phyloP scores from a whole-genome alignment of 164 flowering plant species.

The Chloranthus sessilifolius region DNA sequence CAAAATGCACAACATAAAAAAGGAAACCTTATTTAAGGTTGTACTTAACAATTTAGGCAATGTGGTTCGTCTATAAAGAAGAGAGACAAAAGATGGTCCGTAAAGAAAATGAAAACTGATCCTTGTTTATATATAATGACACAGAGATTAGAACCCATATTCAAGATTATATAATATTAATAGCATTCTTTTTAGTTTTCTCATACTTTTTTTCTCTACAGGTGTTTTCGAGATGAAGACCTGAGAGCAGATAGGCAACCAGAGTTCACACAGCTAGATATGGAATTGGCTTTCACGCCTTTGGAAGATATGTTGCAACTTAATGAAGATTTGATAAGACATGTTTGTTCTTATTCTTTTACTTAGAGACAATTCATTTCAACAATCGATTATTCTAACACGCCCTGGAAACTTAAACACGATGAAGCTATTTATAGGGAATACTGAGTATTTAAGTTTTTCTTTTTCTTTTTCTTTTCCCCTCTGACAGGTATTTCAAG shows the following conservation, averaged over 20 bases:
- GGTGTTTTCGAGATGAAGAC: constrained; percentile 98
- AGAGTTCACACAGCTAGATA: constrained; percentile 95
- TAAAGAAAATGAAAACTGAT: not conserved
- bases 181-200: constrained; percentile 6
- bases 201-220: constrained; percentile 17
- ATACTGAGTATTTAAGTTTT: constrained; percentile 2
- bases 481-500: constrained; percentile 64
- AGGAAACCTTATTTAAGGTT: no score
- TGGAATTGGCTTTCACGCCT: constrained; percentile 90
- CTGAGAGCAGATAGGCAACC: constrained; percentile 94
- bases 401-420: not conserved
- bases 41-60: not conserved
- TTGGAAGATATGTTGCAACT: constrained; percentile 83
- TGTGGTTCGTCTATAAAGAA: not conserved
- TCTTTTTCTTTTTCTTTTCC: constrained; percentile 10
- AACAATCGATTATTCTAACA: no score
- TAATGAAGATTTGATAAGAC: constrained; percentile 89
- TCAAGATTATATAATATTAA: not conserved
- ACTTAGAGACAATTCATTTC: not conserved
- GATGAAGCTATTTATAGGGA: not conserved
- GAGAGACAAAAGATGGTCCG: not conserved
- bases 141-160: no score
- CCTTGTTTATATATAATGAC: no score
- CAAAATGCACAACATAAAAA: no score
- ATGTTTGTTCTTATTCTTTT: constrained; percentile 35